A percentile compares a stretch with the other conserved stretches of the same genome.
Conservation (phyloP, 163 green algal genomes). For the Volvox carteri region DNA sequence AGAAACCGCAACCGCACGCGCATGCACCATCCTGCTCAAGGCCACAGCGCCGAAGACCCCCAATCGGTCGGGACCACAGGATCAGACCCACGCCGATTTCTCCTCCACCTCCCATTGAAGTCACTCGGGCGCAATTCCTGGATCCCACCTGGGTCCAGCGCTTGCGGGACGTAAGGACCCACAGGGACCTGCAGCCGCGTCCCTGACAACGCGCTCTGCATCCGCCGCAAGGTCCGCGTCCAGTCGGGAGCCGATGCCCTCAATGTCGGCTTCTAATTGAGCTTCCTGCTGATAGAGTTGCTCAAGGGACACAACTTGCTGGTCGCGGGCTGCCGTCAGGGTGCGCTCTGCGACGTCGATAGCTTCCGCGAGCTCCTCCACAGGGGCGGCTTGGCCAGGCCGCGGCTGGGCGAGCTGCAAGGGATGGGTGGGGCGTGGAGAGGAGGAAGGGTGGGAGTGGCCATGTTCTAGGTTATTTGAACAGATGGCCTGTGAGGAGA, state of each 20-base stretch:
- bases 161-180: neutral
- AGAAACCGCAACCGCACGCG: too few relatives aligned
- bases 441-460: neutral
- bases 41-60: too few relatives aligned
- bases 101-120: too few relatives aligned
- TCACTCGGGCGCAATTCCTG: too few relatives aligned
- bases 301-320: constrained; percentile 45
- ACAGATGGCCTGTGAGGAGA: too few relatives aligned
- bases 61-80: too few relatives aligned
- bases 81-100: too few relatives aligned
- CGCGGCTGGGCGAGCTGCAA: neutral
- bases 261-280: constrained; percentile 50
- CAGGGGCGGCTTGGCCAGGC: neutral
- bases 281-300: constrained; percentile 39
- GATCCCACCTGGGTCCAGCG: constrained; percentile 13
- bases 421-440: neutral
- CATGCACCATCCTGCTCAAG: too few relatives aligned
- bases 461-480: neutral
- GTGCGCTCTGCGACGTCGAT: constrained; percentile 44
- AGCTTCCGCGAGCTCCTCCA: constrained; percentile 29
- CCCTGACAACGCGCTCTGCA: neutral
- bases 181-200: neutral
- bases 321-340: neutral
- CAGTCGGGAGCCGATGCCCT: constrained; percentile 22
- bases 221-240: constrained; percentile 46